A percentile compares a stretch with the other conserved stretches of the same genome.
Evolutionary conservation across 2,329 filamentous ascomycete genomes (phyloP).

Genomic region (Rutstroemia sp.): DNA sequence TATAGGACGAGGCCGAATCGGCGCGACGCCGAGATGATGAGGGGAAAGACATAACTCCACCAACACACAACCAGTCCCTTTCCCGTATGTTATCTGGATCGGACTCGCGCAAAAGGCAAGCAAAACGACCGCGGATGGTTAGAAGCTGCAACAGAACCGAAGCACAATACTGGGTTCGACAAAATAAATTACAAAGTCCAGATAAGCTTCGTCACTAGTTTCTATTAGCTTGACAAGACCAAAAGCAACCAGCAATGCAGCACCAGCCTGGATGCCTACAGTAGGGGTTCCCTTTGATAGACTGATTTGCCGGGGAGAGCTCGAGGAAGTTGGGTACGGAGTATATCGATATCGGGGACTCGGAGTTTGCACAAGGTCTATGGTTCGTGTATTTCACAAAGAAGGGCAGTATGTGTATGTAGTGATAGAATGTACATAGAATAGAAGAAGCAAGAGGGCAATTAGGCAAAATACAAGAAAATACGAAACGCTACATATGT

Average conservation of each 20-base stretch:
- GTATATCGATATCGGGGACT: too few species aligned
- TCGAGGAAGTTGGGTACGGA: not conserved
- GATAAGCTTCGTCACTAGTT: constrained; percentile 3
- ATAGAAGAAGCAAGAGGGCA: too few species aligned
- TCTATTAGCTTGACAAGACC: not conserved
- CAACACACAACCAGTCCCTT: not conserved
- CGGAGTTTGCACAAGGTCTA: too few species aligned
- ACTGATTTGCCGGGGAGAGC: not conserved
- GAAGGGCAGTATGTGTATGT: too few species aligned
- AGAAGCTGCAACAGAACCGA: not conserved
- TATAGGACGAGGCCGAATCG: constrained; percentile 19
- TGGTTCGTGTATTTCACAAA: too few species aligned
- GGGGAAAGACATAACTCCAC: constrained; percentile 21
- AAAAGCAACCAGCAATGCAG: not conserved
- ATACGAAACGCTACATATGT: too few species aligned
- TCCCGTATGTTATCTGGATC: not conserved
- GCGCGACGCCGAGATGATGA: constrained; percentile 16
- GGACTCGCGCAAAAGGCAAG: constrained; percentile 1
- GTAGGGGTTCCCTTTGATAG: not conserved
- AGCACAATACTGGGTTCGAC: not conserved
- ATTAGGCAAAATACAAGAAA: too few species aligned
- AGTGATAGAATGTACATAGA: too few species aligned
- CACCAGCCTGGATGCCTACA: not conserved
- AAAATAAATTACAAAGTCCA: constrained; percentile 4
- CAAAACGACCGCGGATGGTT: not conserved